Percentiles rank a stretch among this genome's conserved stretches.
These are phyloP conservation scores for Spinellus fusiger DNA, from an alignment of 192 early-diverging fungal species.

Conservation along the genomic window DNA sequence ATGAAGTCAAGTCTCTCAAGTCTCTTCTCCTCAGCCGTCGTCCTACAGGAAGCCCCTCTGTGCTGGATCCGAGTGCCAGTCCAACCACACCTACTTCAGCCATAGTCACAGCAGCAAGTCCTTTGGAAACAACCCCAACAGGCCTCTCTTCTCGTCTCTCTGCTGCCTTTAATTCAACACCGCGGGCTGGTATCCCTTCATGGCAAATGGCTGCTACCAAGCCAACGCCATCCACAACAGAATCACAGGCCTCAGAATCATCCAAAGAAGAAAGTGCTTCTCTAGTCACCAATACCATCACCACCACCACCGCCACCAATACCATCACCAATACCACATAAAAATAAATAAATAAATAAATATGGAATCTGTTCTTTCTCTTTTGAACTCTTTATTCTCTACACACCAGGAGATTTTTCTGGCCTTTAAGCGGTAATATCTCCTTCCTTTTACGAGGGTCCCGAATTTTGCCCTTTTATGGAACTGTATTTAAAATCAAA, in stretches of 20 bases:
- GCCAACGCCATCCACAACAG: conserved; percentile 1
- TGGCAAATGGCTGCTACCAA: conserved; percentile 55
- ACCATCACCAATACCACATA: no score
- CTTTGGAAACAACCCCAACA: conserved; percentile 14
- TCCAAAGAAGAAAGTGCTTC: not conserved
- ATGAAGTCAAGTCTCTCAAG: conserved; percentile 91
- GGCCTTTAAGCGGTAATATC: no score
- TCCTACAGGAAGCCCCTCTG: conserved; percentile 30
- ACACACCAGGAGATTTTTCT: no score
- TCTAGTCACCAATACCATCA: no score
- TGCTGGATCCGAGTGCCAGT: conserved; percentile 18
- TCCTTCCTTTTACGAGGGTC: no score
- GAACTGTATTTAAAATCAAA: no score
- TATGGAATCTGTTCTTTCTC: no score
- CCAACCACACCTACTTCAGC: conserved; percentile 37
- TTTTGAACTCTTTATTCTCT: no score
- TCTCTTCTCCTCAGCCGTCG: conserved; percentile 83
- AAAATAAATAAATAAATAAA: no score
- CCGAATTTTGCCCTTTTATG: no score
- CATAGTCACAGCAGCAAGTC: conserved; percentile 8
- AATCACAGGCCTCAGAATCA: not conserved
- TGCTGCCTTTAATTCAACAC: conserved; percentile 1
- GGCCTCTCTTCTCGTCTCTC: conserved; percentile 16
- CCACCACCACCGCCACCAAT: no score
- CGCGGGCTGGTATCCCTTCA: conserved; percentile 41